phyloP scores from a whole-genome alignment of 495 filamentous ascomycete species.

The Penicillium tannophilum region DNA sequence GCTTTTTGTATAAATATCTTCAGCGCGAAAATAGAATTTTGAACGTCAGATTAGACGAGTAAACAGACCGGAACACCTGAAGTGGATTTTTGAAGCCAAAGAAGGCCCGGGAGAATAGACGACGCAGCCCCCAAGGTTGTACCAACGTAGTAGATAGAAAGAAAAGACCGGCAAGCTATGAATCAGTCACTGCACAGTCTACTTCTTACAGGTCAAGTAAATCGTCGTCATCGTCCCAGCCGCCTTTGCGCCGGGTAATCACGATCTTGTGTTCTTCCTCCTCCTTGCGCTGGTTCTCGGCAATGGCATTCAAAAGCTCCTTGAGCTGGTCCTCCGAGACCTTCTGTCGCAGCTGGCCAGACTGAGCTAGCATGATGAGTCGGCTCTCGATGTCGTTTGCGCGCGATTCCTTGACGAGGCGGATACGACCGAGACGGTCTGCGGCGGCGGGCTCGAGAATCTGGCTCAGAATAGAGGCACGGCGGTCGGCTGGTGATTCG shows the following conservation, averaged over 20 bases:
- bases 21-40: neutral
- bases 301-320: conserved; percentile 80
- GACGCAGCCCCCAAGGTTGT: neutral
- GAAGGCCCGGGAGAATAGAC: neutral
- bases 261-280: conserved; percentile 78
- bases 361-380: conserved; percentile 86
- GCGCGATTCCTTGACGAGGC: conserved; percentile 90
- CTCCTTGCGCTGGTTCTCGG: conserved; percentile 64
- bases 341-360: conserved; percentile 81
- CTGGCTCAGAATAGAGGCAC: conserved; percentile 78
- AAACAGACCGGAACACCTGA: conserved; percentile 2
- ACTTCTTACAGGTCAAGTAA: conserved; percentile 60
- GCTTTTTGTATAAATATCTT: conserved; percentile 5
- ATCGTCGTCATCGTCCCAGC: conserved; percentile 87
- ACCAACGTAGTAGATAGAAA: neutral
- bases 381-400: conserved; percentile 90
- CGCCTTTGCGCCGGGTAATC: conserved; percentile 78
- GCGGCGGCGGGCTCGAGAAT: conserved; percentile 93
- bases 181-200: neutral
- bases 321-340: conserved; percentile 94
- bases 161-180: neutral
- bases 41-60: conserved; percentile 1
- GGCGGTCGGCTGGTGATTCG: conserved; percentile 42
- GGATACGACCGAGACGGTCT: conserved; percentile 91
- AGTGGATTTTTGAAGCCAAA: conserved; percentile 2